A percentile compares a stretch with the other conserved stretches of the same genome.
Evolutionary conservation across 1,139 yeast genomes (phyloP).

Genomic region (Diutina rugosa): DNA sequence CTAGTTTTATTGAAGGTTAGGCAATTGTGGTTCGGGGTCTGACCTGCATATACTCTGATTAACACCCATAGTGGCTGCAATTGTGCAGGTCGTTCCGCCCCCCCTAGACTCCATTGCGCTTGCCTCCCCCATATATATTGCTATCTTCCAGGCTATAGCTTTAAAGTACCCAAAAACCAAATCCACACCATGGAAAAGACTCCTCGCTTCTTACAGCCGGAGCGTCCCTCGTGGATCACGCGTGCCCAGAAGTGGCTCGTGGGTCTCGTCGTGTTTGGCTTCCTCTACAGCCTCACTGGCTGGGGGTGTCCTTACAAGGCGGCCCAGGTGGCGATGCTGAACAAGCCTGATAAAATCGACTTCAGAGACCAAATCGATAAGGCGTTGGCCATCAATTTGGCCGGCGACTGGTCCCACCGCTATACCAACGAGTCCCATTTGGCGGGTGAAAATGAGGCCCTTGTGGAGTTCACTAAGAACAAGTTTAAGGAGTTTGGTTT

Average conservation of each 20-base stretch:
- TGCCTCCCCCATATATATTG: not conserved
- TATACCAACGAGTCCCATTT: conserved; percentile 55
- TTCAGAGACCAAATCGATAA: not conserved
- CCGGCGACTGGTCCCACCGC: conserved; percentile 19
- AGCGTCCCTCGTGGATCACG: not conserved
- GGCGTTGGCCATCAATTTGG: conserved; percentile 17
- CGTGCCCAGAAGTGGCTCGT: not conserved
- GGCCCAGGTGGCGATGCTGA: not conserved
- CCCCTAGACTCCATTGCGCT: not conserved
- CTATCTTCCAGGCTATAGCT: not conserved
- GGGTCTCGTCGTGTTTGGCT: not conserved
- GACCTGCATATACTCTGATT: not conserved
- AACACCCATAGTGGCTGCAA: not conserved
- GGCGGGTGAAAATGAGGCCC: conserved; percentile 54
- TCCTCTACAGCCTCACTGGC: not conserved
- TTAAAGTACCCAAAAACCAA: not conserved
- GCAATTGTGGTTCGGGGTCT: not conserved
- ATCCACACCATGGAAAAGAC: not conserved
- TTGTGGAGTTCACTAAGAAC: conserved; percentile 53
- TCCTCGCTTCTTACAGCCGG: not conserved
- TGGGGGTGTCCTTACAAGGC: not conserved
- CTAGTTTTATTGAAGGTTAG: no score
- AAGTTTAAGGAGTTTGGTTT: conserved; percentile 41
- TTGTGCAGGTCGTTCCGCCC: not conserved
- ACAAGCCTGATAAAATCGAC: not conserved